phyloP scores from a whole-genome alignment of 2,329 filamentous ascomycete species.

The Emydomyces testavorans region DNA sequence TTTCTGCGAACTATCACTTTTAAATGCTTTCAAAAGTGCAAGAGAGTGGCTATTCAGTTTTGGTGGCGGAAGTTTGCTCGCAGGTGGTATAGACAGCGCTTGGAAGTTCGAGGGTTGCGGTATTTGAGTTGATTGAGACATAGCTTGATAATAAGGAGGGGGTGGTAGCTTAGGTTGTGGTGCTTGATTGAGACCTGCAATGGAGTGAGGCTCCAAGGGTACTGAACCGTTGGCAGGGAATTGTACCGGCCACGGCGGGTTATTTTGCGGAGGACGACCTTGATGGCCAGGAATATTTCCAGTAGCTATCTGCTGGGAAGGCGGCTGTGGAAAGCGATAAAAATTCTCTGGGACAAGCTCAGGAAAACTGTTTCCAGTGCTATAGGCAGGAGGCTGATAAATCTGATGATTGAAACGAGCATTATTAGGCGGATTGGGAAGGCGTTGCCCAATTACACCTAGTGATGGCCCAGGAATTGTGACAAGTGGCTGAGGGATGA shows the following conservation, averaged over 20 bases:
- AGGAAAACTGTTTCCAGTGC: not conserved
- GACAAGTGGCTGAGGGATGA: not conserved
- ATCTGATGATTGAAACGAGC: not conserved
- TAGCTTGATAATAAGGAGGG: not conserved
- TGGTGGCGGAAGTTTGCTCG: constrained; percentile 47
- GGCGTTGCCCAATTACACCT: not conserved
- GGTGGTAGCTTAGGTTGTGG: not conserved
- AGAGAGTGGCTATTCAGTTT: constrained; percentile 48
- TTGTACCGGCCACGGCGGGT: not conserved
- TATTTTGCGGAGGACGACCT: not conserved
- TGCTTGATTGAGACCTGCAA: not conserved
- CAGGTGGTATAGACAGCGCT: constrained; percentile 42
- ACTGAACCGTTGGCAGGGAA: not conserved
- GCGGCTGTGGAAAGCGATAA: not conserved
- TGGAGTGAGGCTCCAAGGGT: not conserved
- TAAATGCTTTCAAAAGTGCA: constrained; percentile 50
- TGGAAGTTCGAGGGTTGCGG: not conserved
- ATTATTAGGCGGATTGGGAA: not conserved
- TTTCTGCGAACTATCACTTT: constrained; percentile 25
- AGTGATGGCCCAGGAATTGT: not conserved
- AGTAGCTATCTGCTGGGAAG: not conserved
- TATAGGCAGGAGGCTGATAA: not conserved
- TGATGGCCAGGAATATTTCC: not conserved
- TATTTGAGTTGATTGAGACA: not conserved
- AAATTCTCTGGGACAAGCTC: not conserved